phyloP scores from a whole-genome alignment of 1,284 basidiomycete genomes.

The Athelia psychrophila region DNA sequence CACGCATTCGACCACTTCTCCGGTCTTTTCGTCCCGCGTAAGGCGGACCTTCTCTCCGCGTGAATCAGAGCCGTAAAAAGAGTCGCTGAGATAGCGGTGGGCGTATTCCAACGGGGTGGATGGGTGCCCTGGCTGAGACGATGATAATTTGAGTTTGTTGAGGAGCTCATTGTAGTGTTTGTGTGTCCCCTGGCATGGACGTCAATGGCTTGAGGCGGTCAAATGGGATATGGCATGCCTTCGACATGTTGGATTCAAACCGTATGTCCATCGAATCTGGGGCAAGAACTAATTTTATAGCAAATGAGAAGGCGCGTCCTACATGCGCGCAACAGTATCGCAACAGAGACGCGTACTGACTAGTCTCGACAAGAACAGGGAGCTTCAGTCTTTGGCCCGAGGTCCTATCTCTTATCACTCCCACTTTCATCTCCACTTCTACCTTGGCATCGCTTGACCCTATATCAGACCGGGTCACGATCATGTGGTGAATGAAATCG shows the following conservation, averaged over 20 bases:
- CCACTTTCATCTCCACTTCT: slow-evolving; percentile 95
- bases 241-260: slow-evolving; percentile 92
- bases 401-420: slow-evolving; percentile 65
- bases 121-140: slow-evolving; percentile 40
- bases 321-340: background rate
- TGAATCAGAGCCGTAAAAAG: slow-evolving; percentile 65
- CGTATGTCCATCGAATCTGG: slow-evolving; percentile 56
- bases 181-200: slow-evolving; percentile 71
- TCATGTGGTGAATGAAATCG: slow-evolving; percentile 82
- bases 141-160: slow-evolving; percentile 68
- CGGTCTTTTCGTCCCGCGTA: slow-evolving; percentile 77
- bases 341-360: slow-evolving; percentile 47
- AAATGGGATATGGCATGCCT: slow-evolving; percentile 48
- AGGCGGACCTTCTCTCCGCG: slow-evolving; percentile 77
- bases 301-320: background rate
- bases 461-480: slow-evolving; percentile 49
- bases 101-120: slow-evolving; percentile 69
- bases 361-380: slow-evolving; percentile 85
- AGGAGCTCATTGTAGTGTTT: slow-evolving; percentile 83
- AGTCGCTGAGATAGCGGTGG: slow-evolving; percentile 81
- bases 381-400: slow-evolving; percentile 59
- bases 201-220: slow-evolving; percentile 11
- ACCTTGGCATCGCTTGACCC: slow-evolving; percentile 41
- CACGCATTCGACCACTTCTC: slow-evolving; percentile 63
- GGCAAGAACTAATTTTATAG: slow-evolving; percentile 39